Evolutionary conservation across 805 yeast genomes (phyloP), one percentile per base, ranked within the genome.

Genomic region (Alloascoidea africana): DNA sequence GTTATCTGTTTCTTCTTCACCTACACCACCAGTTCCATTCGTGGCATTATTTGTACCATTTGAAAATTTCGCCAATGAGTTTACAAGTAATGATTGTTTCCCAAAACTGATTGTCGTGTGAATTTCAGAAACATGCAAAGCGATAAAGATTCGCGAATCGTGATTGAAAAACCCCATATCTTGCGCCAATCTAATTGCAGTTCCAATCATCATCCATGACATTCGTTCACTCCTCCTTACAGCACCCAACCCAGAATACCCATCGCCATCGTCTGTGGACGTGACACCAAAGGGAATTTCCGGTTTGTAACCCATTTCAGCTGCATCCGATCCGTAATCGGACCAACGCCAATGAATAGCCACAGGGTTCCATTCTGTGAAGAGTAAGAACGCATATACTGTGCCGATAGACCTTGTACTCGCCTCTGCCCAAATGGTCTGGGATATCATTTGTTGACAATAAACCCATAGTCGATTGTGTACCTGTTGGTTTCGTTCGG

Each of bases 331-430:
- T 1, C 89, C 94, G 56, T 84, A 82, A 56, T 87, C 94, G 1
- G 75, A 59, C 82, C 89, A 73, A 45, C 85, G 60, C 78, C 86
- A 79, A 54, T 86, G 96, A 42, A 86, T 85, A 2, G 95, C 94
- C 38, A 95, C 62, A 3, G 96, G 96, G 47, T 86, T 85, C 97
- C 97, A 87, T 54, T 89, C 96, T 0, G 95, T 82, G 47, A 84
- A 78, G 14, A 87, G 60, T 36, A 87, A 56, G 50, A 87, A 83
- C 1, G 96, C 87, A 42, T 81, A 66, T 4, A 86, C 76, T 0
- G 96, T 84, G 1, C 95, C 96, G 2, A 86, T 70, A 0, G 91
- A 78, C 44, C 95, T 61, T 4, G 91, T 81, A 41, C 83, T 76
- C 0, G 94, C 91, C 51, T 84, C 95, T 1, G 94, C 95, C 96